Percentiles rank a stretch among this genome's conserved stretches.
These are phyloP conservation scores for Pichia manshurica DNA, from an alignment of 805 yeast genomes.

Conservation along the genomic window DNA sequence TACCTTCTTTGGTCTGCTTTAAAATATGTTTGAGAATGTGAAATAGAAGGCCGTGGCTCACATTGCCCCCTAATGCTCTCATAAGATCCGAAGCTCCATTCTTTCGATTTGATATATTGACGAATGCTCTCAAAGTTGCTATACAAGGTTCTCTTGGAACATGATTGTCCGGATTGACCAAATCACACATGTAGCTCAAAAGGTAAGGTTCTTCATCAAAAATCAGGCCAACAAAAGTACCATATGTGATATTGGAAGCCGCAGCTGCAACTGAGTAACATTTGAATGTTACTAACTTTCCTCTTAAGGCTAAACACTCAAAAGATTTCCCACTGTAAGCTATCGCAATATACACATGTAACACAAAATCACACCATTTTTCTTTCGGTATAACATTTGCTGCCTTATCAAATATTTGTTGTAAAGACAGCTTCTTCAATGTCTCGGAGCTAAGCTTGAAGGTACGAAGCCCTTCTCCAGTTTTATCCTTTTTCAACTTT, in stretches of 20 bases:
- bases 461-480: constrained; percentile 44
- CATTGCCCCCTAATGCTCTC: constrained; percentile 76
- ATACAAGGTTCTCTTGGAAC: constrained; percentile 50
- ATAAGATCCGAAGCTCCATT: constrained; percentile 73
- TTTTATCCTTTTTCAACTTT: constrained; percentile 16
- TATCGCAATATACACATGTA: constrained; percentile 61
- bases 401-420: constrained; percentile 62
- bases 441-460: constrained; percentile 51
- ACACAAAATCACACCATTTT: constrained; percentile 57
- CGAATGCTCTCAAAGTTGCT: constrained; percentile 61
- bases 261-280: constrained; percentile 62
- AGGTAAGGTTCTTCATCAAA: constrained; percentile 70
- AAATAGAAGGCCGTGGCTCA: constrained; percentile 76
- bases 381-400: constrained; percentile 51
- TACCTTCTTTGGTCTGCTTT: constrained; percentile 38
- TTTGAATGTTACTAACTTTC: constrained; percentile 55
- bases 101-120: constrained; percentile 59
- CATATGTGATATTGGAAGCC: constrained; percentile 50
- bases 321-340: constrained; percentile 54
- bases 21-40: constrained; percentile 63
- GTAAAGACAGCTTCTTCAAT: constrained; percentile 46
- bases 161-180: constrained; percentile 59
- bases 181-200: constrained; percentile 61
- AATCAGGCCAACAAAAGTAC: constrained; percentile 55
- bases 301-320: constrained; percentile 51